Evolutionary conservation across 2,329 filamentous ascomycete genomes (phyloP).

Genomic region (Tolypocladium nubicola): DNA sequence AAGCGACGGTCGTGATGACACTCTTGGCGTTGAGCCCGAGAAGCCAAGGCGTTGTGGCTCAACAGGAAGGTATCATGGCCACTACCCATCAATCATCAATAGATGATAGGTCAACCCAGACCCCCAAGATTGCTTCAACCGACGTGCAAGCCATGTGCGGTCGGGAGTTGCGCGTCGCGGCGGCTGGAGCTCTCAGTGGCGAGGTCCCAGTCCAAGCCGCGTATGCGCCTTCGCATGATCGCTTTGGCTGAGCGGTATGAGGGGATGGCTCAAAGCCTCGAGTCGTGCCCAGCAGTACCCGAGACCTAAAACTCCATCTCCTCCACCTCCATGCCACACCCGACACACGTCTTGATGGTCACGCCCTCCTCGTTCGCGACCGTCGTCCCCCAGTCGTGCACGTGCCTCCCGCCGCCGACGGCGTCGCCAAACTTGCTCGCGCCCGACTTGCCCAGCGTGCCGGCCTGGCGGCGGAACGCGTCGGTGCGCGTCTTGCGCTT

Average conservation of each 20-base stretch:
- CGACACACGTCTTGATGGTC: constrained; percentile 69
- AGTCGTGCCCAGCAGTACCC: background rate
- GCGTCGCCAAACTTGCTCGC: constrained; percentile 65
- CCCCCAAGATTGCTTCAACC: background rate
- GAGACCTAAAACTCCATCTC: constrained; percentile 47
- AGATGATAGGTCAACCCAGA: no score
- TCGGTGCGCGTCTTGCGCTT: constrained; percentile 92
- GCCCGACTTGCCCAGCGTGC: constrained; percentile 41
- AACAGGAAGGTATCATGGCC: no score
- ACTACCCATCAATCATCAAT: no score
- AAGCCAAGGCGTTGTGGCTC: no score
- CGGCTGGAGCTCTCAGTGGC: background rate
- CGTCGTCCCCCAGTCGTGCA: constrained; percentile 74
- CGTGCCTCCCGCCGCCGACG: constrained; percentile 62
- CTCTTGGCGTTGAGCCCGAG: no score
- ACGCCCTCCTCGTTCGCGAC: constrained; percentile 62
- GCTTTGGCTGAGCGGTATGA: background rate
- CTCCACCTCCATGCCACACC: constrained; percentile 71
- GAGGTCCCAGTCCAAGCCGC: no score
- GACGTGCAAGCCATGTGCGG: no score
- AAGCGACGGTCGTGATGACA: background rate
- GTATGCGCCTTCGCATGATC: background rate
- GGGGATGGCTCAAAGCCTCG: background rate
- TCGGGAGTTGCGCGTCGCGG: background rate
- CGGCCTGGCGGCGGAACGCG: constrained; percentile 66